A percentile compares a stretch with the other conserved stretches of the same genome.
phyloP scores from a whole-genome alignment of 2,329 filamentous ascomycete genomes.

The Apiospora marii region DNA sequence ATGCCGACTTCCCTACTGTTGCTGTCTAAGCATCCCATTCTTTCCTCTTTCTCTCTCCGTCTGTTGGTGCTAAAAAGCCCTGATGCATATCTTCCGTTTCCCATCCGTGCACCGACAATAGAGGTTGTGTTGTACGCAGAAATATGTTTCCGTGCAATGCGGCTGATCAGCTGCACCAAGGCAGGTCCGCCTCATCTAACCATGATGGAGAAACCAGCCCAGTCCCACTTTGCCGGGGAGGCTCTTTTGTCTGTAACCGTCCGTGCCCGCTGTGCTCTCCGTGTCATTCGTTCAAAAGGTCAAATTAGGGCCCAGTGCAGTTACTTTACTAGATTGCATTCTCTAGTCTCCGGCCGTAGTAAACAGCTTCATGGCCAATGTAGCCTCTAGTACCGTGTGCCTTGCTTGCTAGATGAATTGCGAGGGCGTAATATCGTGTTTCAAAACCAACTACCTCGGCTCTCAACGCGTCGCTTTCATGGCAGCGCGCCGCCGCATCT shows the following conservation, averaged over 20 bases:
- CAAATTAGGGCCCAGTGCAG: not conserved
- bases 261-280: not conserved
- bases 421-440: not conserved
- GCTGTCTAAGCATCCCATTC: not conserved
- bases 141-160: not conserved
- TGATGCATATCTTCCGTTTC: not conserved
- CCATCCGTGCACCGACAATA: not conserved
- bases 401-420: not conserved
- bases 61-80: not conserved
- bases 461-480: conserved; percentile 56
- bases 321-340: not conserved
- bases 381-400: not conserved
- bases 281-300: not conserved
- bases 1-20: not conserved
- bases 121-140: not conserved
- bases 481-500: conserved; percentile 66
- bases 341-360: conserved; percentile 1
- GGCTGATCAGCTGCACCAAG: not conserved
- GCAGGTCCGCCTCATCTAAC: not conserved
- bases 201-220: not conserved
- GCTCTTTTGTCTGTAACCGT: conserved; percentile 16
- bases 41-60: not conserved
- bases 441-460: not conserved
- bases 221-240: conserved; percentile 9
- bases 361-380: not conserved